phyloP scores from a whole-genome alignment of 371 early-diverging fungal genomes.

The Rhizopus delemar region DNA sequence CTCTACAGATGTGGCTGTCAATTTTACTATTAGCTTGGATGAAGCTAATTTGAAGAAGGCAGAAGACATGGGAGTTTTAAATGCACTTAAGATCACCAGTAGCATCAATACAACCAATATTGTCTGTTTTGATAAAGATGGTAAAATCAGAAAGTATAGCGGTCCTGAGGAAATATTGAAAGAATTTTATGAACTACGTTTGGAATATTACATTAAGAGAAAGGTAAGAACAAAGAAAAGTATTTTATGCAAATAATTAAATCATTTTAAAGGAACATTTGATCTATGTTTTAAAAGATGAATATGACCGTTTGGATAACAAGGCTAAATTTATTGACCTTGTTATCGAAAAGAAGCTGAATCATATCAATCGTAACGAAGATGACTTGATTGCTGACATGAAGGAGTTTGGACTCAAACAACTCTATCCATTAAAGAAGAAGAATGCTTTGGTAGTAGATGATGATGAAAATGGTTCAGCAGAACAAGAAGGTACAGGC shows the following conservation, averaged over 20 bases:
- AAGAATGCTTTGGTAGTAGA: conserved; percentile 46
- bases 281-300: conserved; percentile 70
- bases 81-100: conserved; percentile 80
- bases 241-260: no score
- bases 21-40: conserved; percentile 82
- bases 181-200: conserved; percentile 92
- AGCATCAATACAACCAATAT: conserved; percentile 86
- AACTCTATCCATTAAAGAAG: conserved; percentile 58
- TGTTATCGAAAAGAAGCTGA: conserved; percentile 84
- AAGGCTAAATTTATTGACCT: conserved; percentile 93
- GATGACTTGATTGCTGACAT: conserved; percentile 82
- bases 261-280: conserved; percentile 51
- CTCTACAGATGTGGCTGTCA: conserved; percentile 80
- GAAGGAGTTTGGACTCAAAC: conserved; percentile 67
- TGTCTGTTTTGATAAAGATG: conserved; percentile 96
- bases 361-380: conserved; percentile 88
- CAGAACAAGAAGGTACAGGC: conserved; percentile 44
- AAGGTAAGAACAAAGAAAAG: conserved; percentile 65
- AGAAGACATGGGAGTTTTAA: conserved; percentile 77
- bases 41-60: conserved; percentile 71
- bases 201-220: conserved; percentile 87
- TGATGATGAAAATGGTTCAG: conserved; percentile 31
- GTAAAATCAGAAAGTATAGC: conserved; percentile 86
- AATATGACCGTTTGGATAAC: conserved; percentile 84
- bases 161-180: conserved; percentile 82